These are phyloP conservation scores for Miscanthus lutarioriparius DNA, from an alignment of 176 grass and related monocot species.

Conservation along the genomic window DNA sequence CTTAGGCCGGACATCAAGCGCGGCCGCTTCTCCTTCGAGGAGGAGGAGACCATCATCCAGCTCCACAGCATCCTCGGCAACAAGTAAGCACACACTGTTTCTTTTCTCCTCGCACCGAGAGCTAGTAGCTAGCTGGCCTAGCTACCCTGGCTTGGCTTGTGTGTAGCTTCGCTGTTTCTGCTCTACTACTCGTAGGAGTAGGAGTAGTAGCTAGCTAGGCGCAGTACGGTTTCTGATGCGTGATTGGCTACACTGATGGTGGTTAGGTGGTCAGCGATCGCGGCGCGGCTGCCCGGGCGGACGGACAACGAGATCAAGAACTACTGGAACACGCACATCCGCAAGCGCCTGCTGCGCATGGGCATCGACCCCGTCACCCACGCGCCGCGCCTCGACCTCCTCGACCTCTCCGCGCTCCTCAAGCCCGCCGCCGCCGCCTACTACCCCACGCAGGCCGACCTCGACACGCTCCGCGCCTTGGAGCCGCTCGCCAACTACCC, in stretches of 20 bases:
- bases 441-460: slow-evolving; percentile 66
- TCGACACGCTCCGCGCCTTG: slow-evolving; percentile 62
- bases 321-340: slow-evolving; percentile 99
- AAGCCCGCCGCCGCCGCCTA: slow-evolving; percentile 44
- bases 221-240: slow-evolving; percentile 2
- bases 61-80: slow-evolving; percentile 93
- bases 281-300: slow-evolving; percentile 83
- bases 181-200: background rate
- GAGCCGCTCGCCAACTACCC: slow-evolving; percentile 66
- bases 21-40: slow-evolving; percentile 96
- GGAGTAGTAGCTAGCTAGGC: no score
- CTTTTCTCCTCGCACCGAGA: background rate
- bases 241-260: background rate
- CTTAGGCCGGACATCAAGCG: slow-evolving; percentile 93
- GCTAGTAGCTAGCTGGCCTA: background rate
- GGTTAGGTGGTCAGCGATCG: slow-evolving; percentile 96
- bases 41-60: slow-evolving; percentile 97
- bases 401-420: slow-evolving; percentile 71
- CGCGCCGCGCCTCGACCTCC: slow-evolving; percentile 76
- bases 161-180: background rate
- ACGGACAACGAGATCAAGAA: slow-evolving; percentile 99
- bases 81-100: slow-evolving; percentile 61
- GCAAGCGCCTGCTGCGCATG: slow-evolving; percentile 85
- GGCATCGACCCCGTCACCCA: slow-evolving; percentile 92
- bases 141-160: background rate